Percentiles rank a stretch among this genome's conserved stretches.
Conservation (phyloP, 495 filamentous ascomycete species). For the Ascobolus immersus region DNA sequence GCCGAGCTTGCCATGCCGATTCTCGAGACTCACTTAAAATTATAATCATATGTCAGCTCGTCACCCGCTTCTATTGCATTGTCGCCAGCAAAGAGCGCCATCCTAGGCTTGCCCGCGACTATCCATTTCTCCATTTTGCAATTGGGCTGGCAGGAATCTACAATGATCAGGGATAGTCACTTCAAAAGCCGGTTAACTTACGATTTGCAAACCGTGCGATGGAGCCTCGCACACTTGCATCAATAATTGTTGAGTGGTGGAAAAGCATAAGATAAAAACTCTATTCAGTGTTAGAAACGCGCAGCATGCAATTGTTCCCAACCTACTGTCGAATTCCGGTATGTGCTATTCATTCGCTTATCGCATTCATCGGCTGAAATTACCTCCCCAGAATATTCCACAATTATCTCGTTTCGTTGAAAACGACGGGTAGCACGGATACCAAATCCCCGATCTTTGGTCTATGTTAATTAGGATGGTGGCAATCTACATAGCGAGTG, state of each 20-base stretch:
- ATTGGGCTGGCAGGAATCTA: slow-evolving; percentile 79
- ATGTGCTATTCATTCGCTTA: slow-evolving; percentile 67
- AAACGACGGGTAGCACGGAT: slow-evolving; percentile 76
- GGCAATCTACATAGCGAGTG: too few relatives aligned
- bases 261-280: slow-evolving; percentile 99
- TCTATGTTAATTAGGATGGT: too few relatives aligned
- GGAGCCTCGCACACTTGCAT: slow-evolving; percentile 79
- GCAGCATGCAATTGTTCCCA: neutral
- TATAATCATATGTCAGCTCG: slow-evolving; percentile 98
- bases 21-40: slow-evolving; percentile 72
- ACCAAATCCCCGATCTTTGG: slow-evolving; percentile 64
- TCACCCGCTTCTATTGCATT: slow-evolving; percentile 73
- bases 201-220: slow-evolving; percentile 93
- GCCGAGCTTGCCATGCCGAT: slow-evolving; percentile 13
- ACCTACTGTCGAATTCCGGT: slow-evolving; percentile 72
- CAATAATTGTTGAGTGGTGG: slow-evolving; percentile 95
- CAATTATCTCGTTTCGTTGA: slow-evolving; percentile 75
- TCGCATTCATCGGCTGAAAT: slow-evolving; percentile 86
- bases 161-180: slow-evolving; percentile 3
- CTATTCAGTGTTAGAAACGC: slow-evolving; percentile 8
- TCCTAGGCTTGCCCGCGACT: slow-evolving; percentile 78
- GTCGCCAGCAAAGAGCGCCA: slow-evolving; percentile 90
- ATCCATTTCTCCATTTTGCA: slow-evolving; percentile 95
- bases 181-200: slow-evolving; percentile 5
- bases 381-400: slow-evolving; percentile 94